phyloP scores from a whole-genome alignment of 2,329 filamentous ascomycete species.

The Byssoonygena ceratinophila region DNA sequence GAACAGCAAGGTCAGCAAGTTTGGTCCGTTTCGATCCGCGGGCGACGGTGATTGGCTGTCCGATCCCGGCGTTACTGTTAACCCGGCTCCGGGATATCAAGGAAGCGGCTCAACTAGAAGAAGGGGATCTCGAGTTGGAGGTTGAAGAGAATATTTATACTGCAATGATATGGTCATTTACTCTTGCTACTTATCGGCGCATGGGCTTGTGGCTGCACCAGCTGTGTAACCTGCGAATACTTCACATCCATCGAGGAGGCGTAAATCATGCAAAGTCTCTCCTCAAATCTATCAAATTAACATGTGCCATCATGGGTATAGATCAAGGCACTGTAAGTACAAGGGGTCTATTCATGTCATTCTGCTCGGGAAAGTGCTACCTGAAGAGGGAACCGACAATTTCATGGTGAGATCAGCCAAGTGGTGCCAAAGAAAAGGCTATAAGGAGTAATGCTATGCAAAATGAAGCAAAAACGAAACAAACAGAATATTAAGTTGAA shows the following conservation, averaged over 20 bases:
- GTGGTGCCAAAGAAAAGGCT: not conserved
- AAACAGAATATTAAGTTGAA: not conserved
- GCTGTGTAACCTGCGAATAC: no score
- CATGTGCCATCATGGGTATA: constrained; percentile 4
- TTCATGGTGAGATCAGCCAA: not conserved
- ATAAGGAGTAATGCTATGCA: constrained; percentile 1
- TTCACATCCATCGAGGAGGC: no score
- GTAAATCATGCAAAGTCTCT: not conserved
- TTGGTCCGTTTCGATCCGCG: not conserved
- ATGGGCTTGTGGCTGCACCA: not conserved
- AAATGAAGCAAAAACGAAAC: not conserved
- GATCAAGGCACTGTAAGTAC: not conserved
- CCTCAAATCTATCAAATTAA: constrained; percentile 3
- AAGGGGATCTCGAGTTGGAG: no score
- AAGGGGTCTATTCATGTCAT: not conserved
- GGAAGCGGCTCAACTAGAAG: not conserved
- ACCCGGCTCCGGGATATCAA: constrained; percentile 1
- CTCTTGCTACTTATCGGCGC: not conserved
- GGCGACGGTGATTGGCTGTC: not conserved
- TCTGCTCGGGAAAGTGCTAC: not conserved
- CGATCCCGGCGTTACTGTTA: not conserved
- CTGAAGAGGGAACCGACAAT: not conserved
- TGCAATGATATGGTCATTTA: no score
- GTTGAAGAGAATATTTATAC: no score
- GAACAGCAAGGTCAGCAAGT: not conserved